Evolutionary conservation across 169 alveolate genomes (phyloP), one percentile per base, ranked within the genome.

Genomic region (Cryptosporidium parvum): DNA sequence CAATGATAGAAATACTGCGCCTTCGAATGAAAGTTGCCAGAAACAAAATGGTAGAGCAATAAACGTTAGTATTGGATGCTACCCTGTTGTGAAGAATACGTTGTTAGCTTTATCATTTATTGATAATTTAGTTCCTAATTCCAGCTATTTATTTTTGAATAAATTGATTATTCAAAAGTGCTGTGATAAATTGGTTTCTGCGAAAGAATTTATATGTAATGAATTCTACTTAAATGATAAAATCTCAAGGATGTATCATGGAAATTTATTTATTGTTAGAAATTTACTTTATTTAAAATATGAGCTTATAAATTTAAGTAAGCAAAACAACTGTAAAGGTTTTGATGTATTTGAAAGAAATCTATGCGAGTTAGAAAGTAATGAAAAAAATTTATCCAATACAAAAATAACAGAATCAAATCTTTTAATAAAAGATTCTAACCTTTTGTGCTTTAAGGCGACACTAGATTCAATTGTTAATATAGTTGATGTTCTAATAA

Each of bases 101-200:
- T 45, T 80, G 18, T 26, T 80, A 23, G 89, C 69, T 58, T 65
- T 80, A 42, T 80, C 89, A 26, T 80, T 44, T 59, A 61, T 80
- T 59, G 51, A 80, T 21, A 14, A 42, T 65, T n/a, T 80, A 48
- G 75, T 65, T 33, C 80, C 89, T 35, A 62, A 3, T 8, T 65
- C 89, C 26, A 80, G 67, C 29, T 80, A 61, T 65, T n/a, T 29
- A 44, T 65, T 59, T 48, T 62, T 80, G 21, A 44, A 39, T 62
- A 35, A 65, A 7, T 42, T 80, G 53, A 80, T 80, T 16, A 33
- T 80, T 62, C 51, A 80, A 23, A 80, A 62, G 67, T 80, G 89
- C 16, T 80, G 89, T 33, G 48, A 31, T 12, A 80, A 80, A 42
- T 65, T 80, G 35, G 16, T 80, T 42, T 65, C 45, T 42, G 89